Evolutionary conservation across 2,329 filamentous ascomycete genomes (phyloP).

Genomic region (Camillea tinctor): DNA sequence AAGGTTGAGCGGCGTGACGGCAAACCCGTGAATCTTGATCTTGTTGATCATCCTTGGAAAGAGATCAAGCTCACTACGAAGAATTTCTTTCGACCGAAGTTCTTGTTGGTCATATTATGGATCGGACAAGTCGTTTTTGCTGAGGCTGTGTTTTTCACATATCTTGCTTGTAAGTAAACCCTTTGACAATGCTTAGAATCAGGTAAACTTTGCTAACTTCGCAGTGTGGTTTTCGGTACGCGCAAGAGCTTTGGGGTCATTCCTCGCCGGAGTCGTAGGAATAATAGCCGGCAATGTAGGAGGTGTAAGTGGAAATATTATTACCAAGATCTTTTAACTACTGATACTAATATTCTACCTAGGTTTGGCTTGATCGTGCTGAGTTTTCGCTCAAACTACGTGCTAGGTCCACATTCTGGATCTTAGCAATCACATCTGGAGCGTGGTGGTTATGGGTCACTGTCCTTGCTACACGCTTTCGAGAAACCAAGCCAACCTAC

Average conservation of each 20-base stretch:
- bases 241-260: constrained; percentile 66
- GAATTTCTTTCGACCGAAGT: constrained; percentile 59
- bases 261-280: constrained; percentile 67
- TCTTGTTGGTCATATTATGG: constrained; percentile 63
- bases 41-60: constrained; percentile 52
- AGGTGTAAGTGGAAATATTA: constrained; percentile 43
- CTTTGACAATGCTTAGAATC: background rate
- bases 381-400: constrained; percentile 53
- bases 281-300: constrained; percentile 65
- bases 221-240: constrained; percentile 68
- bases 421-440: constrained; percentile 58
- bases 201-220: constrained; percentile 5
- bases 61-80: constrained; percentile 61
- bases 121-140: constrained; percentile 71
- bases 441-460: constrained; percentile 74
- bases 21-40: constrained; percentile 56
- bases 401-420: constrained; percentile 53
- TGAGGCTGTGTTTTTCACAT: constrained; percentile 73
- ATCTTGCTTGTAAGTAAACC: constrained; percentile 44
- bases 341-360: constrained; percentile 8
- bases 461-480: constrained; percentile 61
- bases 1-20: constrained; percentile 67
- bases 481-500: constrained; percentile 54
- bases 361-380: constrained; percentile 59
- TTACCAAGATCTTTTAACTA: background rate